Evolutionary conservation across 208 protist genomes (phyloP), one percentile per base, ranked within the genome.

Genomic region (Trypanosoma melophagium): DNA sequence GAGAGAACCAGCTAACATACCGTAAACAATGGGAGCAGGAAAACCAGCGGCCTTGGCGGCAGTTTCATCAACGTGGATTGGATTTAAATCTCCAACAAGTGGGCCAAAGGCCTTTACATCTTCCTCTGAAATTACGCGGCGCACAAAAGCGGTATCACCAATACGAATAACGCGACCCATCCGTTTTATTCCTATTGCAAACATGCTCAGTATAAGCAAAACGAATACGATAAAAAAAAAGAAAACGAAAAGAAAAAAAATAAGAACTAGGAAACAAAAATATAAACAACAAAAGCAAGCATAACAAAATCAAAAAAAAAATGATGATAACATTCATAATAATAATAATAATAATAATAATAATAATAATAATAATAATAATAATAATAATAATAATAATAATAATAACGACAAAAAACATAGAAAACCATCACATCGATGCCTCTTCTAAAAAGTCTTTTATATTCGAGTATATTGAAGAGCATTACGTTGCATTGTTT

Each of bases 381-480:
- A 62, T n/a, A 38, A 45, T 68, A 14, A 21, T 52, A 38, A 10
- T 7, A 14, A n/a, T 25, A 60, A 22, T 61, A 17, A 31, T 13
- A 53, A 40, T 35, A 35, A 35, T 35, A 35, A 35, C 5, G 5
- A 35, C 5, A 35, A 35, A 7, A 35, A 35, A 35, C 5, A 35
- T 5, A 35, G 28, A 35, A 35, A 35, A 35, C 5, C 28, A 5
- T 35, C 1, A 35, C 28, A 35, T 35, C 28, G 28, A 35, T 35
- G 28, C 5, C 5, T 35, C 28, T 35, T 35, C 28, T 35, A 45
- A 22, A 19, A 19, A 28, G 21, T 53, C 13, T 3, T 25, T 79
- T 74, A 95, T 41, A 89, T 76, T 24, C 85, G 74, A 56, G 76
- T 93, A 80, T 96, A 96, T 71, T 96, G 91, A 50, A 94, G 75